Conservation (phyloP, 495 filamentous ascomycete genomes). For the Hyaloscypha finlandica region DNA sequence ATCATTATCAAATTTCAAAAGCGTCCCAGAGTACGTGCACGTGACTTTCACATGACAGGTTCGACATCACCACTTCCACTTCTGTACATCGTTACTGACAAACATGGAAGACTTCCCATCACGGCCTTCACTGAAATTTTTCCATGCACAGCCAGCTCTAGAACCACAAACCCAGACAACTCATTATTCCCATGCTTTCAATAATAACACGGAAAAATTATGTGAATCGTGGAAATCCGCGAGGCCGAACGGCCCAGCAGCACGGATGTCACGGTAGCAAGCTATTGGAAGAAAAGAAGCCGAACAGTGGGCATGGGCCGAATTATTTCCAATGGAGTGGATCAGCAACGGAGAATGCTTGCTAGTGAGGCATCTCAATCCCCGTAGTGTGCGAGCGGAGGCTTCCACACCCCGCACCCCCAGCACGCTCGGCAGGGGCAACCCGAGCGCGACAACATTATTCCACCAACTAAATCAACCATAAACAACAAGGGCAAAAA, state of each 20-base stretch:
- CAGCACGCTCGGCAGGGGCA: neutral
- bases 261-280: neutral
- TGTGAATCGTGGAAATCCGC: neutral
- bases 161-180: neutral
- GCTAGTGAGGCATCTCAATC: neutral
- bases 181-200: neutral
- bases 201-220: neutral
- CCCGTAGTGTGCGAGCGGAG: neutral
- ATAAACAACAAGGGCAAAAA: neutral
- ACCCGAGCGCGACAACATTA: slow-evolving; percentile 3
- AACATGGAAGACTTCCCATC: neutral
- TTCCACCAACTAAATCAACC: neutral
- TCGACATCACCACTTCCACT: neutral
- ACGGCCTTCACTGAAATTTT: neutral
- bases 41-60: neutral
- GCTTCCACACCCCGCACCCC: neutral
- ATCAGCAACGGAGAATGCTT: neutral
- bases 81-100: neutral
- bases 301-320: neutral
- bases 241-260: neutral
- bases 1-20: too few species aligned
- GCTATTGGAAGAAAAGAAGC: neutral
- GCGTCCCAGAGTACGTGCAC: too few species aligned
- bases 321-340: neutral
- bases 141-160: neutral